phyloP scores from a whole-genome alignment of 805 yeast genomes.

The Yarrowia sp. region DNA sequence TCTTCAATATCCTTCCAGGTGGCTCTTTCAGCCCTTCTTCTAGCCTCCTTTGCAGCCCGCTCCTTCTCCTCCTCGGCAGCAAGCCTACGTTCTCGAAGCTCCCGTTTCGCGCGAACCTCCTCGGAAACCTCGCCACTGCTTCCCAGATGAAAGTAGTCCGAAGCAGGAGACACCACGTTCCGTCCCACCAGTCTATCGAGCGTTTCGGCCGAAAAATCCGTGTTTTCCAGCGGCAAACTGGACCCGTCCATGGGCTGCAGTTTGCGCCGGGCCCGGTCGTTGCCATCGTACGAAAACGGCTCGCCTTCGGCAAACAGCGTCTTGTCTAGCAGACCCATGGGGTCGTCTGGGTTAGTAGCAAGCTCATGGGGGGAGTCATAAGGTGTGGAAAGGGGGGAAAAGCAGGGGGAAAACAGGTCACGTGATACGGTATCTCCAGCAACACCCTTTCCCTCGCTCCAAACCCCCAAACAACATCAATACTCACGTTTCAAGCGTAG shows the following conservation, averaged over 20 bases:
- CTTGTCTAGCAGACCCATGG: constrained; percentile 23
- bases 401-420: no score
- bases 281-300: constrained; percentile 18
- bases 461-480: no score
- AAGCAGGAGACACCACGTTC: neutral
- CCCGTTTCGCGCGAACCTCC: neutral
- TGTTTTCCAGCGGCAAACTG: constrained; percentile 17
- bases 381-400: neutral
- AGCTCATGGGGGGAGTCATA: neutral
- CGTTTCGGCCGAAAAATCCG: neutral
- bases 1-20: neutral
- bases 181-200: neutral
- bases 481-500: constrained; percentile 12
- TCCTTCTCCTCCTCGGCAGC: neutral
- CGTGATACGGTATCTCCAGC: no score
- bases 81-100: neutral
- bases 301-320: neutral
- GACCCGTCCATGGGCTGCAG: constrained; percentile 14
- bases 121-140: neutral
- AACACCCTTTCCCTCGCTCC: no score
- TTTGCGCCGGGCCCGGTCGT: neutral
- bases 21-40: neutral
- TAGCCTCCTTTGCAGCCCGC: no score
- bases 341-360: neutral
- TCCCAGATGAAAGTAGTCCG: neutral